These are phyloP conservation scores for Colletotrichum neosansevieriae DNA, from an alignment of 2,329 filamentous ascomycete genomes.

Conservation along the genomic window DNA sequence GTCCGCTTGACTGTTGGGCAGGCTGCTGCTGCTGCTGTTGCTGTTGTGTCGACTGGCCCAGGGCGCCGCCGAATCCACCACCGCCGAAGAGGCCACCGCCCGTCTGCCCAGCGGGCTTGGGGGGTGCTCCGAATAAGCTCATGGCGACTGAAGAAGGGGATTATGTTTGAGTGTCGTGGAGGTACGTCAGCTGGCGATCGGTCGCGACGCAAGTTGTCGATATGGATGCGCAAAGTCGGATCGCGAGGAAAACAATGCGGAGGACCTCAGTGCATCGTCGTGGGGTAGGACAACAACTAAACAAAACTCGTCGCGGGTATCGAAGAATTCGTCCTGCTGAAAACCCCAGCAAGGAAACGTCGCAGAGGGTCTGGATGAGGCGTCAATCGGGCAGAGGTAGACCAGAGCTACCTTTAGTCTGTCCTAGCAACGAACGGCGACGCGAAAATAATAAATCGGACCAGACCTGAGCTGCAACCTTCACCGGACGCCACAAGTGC, in stretches of 20 bases:
- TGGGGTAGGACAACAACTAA: background rate
- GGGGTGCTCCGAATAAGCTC: conserved; percentile 54
- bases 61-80: conserved; percentile 48
- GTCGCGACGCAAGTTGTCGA: background rate
- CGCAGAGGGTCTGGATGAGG: background rate
- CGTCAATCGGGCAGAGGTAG: conserved; percentile 21
- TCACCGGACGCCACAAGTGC: conserved; percentile 39
- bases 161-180: conserved; percentile 19
- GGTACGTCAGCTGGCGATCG: background rate
- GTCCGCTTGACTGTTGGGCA: conserved; percentile 45
- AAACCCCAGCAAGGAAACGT: background rate
- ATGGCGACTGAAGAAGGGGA: conserved; percentile 46
- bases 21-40: conserved; percentile 45
- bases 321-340: background rate
- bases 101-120: conserved; percentile 49
- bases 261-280: conserved; percentile 29
- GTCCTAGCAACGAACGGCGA: conserved; percentile 22
- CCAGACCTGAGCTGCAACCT: background rate
- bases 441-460: conserved; percentile 42
- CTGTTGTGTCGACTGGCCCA: conserved; percentile 54
- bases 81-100: conserved; percentile 40
- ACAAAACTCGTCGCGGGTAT: conserved; percentile 23
- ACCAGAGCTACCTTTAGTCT: conserved; percentile 23
- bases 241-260: conserved; percentile 26
- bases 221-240: conserved; percentile 24